These are phyloP conservation scores for Trichophyton verrucosum DNA, from an alignment of 2,329 filamentous ascomycete genomes.

Conservation along the genomic window DNA sequence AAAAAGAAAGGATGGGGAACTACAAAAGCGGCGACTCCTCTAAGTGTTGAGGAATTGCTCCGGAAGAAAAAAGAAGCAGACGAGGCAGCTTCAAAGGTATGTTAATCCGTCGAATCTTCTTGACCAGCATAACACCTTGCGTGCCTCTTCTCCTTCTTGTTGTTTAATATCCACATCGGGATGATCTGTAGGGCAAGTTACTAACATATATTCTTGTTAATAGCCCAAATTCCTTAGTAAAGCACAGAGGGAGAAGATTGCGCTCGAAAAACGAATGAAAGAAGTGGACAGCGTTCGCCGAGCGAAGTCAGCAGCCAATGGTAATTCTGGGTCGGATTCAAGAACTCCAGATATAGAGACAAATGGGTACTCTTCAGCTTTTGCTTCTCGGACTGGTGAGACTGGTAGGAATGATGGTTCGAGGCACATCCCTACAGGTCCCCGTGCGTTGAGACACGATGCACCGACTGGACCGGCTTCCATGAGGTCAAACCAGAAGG, in stretches of 20 bases:
- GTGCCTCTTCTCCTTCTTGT: not conserved
- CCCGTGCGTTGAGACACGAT: conserved; percentile 51
- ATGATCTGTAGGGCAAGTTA: conserved; percentile 9
- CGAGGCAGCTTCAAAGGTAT: conserved; percentile 64
- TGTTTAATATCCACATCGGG: not conserved
- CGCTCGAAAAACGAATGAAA: conserved; percentile 62
- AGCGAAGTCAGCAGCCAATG: conserved; percentile 19
- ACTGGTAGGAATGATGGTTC: conserved; percentile 17
- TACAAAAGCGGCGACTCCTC: conserved; percentile 34
- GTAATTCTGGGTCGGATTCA: conserved; percentile 9
- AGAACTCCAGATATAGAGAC: conserved; percentile 7
- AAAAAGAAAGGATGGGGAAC: conserved; percentile 45
- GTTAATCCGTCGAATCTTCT: conserved; percentile 9
- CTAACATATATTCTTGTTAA: conserved; percentile 11
- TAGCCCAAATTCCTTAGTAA: conserved; percentile 75
- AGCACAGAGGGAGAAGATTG: conserved; percentile 66
- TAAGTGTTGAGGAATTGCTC: conserved; percentile 77
- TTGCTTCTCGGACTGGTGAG: conserved; percentile 11
- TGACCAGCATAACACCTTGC: not conserved
- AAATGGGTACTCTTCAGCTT: conserved; percentile 7
- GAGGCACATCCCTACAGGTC: conserved; percentile 53
- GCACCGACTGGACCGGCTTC: conserved; percentile 39
- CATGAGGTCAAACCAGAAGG: conserved; percentile 33
- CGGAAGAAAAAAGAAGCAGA: conserved; percentile 77
- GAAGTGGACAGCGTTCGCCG: conserved; percentile 53